A percentile compares a stretch with the other conserved stretches of the same genome.
Evolutionary conservation across 129 eudicot genomes (phyloP).

Genomic region (Lactuca saligna): DNA sequence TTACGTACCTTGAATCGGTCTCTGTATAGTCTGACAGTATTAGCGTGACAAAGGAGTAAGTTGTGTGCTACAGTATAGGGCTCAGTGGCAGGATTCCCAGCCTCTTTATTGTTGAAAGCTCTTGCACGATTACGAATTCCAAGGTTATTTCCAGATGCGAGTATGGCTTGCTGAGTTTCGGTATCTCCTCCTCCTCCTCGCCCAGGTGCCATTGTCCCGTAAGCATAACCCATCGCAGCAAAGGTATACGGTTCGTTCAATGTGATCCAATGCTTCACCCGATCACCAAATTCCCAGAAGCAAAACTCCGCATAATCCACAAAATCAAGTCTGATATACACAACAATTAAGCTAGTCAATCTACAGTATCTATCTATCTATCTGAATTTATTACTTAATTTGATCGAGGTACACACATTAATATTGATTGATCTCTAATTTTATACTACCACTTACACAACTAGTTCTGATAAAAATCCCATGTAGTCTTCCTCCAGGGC

Average conservation of each 20-base stretch:
- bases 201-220: slow-evolving; percentile 27
- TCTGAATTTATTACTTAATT: too few relatives aligned
- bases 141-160: too few relatives aligned
- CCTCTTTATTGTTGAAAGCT: not conserved
- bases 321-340: slow-evolving; percentile 12
- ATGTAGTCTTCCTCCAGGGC: slow-evolving; percentile 29
- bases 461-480: slow-evolving; percentile 31
- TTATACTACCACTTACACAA: slow-evolving; percentile 25
- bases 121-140: too few relatives aligned
- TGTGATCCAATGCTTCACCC: slow-evolving; percentile 34
- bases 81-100: slow-evolving; percentile 30
- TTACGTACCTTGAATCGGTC: slow-evolving; percentile 13
- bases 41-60: slow-evolving; percentile 29
- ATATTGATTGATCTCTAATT: too few relatives aligned
- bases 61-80: slow-evolving; percentile 31
- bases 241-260: slow-evolving; percentile 30
- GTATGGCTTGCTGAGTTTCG: too few relatives aligned
- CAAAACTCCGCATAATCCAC: slow-evolving; percentile 28
- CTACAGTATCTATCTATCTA: too few relatives aligned
- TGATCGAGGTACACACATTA: too few relatives aligned
- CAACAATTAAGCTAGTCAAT: not conserved
- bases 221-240: slow-evolving; percentile 15
- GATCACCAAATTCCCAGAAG: slow-evolving; percentile 38
- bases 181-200: not conserved
- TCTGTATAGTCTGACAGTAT: slow-evolving; percentile 16